Conservation (phyloP, 441 rosid species). For the Gossypium schwendimanii region DNA sequence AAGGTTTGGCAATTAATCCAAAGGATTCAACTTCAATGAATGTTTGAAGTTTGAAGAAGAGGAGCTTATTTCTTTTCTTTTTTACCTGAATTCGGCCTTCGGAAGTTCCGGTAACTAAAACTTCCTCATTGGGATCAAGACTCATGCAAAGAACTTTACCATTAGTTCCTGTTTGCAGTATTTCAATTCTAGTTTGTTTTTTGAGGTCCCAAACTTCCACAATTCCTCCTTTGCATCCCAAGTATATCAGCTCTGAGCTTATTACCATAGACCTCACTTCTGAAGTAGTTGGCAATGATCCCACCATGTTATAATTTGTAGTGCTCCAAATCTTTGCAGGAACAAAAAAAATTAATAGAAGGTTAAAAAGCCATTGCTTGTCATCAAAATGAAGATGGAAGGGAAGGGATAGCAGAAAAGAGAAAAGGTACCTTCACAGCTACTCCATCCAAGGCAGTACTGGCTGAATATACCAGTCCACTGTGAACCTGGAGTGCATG, state of each 20-base stretch:
- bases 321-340: slow-evolving; percentile 47
- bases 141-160: slow-evolving; percentile 45
- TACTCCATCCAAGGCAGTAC: slow-evolving; percentile 48
- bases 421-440: slow-evolving; percentile 46
- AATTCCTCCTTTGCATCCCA: slow-evolving; percentile 60
- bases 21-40: neutral
- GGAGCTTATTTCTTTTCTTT: neutral
- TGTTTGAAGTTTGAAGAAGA: neutral
- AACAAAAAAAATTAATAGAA: neutral
- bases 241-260: slow-evolving; percentile 55
- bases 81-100: slow-evolving; percentile 63
- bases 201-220: slow-evolving; percentile 66
- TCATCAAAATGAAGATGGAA: neutral
- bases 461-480: slow-evolving; percentile 52
- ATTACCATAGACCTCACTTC: slow-evolving; percentile 50
- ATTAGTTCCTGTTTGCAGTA: slow-evolving; percentile 35
- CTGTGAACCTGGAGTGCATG: slow-evolving; percentile 42
- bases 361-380: neutral
- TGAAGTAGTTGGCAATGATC: slow-evolving; percentile 33
- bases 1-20: neutral
- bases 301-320: slow-evolving; percentile 38
- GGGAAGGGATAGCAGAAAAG: neutral
- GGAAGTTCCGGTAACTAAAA: slow-evolving; percentile 54
- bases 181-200: slow-evolving; percentile 40
- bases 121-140: slow-evolving; percentile 46